Base-by-base conservation (phyloP, 2,329 filamentous ascomycete genomes). In the Pyrenophora teres region DNA sequence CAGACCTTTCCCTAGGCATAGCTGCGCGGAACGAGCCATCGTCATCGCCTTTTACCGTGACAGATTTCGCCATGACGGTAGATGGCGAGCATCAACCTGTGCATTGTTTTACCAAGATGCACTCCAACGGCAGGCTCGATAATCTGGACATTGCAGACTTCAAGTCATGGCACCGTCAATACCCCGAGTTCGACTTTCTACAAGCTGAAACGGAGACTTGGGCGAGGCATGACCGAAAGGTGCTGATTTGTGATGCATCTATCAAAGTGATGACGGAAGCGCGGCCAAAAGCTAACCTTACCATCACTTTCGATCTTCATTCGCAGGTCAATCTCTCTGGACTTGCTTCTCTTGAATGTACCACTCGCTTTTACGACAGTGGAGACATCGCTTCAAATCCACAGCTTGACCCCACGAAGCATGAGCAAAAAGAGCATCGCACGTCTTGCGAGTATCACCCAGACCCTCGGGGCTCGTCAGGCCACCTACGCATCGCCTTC, bases 51-150 rank as follows among this genome's bases (percentile, higher is more conserved):
- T 70, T 63, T 40, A 48, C 59, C 6, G 58, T 71, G 3, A 55
- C 57, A 2, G 63, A 72, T 7, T 77, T 79, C 35, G 66, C 69
- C 46, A 77, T 79, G 72, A 70, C 74, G 30, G 72, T 77, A 18
- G 71, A 74, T 46, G 71, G 69, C 16, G 69, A 68, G 6, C 57
- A 65, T 23, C 57, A 64, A 10, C 64, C 63, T 2, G 53, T 76
- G 21, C 76, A 78, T 53, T 72, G 64, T n/a, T 76, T 76, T 46
- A 76, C 74, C 0, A 63, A 66, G 38, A 64, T 74, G 6, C 62
- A 68, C 10, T 53, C 64, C 10, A 56, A 61, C 15, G 64, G 73
- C 2, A 56, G 68, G 23, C 63, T 66, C 1, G 52, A 52, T 12
- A 71, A 74, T 32, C 35, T 73, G 10, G 59, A 69, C 18, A 55